Percentiles rank a stretch among this genome's conserved stretches.
Conservation (phyloP, 2,329 filamentous ascomycete genomes). For the Cytospora piceae region DNA sequence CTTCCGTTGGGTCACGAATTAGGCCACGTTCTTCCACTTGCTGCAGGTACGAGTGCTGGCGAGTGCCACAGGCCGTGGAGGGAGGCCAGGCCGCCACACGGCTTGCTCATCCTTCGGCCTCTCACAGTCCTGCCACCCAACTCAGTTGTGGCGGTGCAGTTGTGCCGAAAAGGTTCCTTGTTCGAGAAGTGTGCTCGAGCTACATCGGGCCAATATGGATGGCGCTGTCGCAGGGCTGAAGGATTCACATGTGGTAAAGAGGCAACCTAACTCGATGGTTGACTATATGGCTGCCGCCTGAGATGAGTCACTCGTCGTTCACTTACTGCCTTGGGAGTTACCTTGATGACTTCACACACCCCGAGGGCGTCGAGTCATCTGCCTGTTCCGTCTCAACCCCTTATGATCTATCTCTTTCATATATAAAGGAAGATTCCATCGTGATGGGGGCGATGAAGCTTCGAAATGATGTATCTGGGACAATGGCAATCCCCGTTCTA, state of each 20-base stretch:
- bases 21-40: conserved; percentile 12
- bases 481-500: background rate
- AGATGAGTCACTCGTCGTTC: background rate
- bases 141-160: background rate
- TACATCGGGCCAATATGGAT: background rate
- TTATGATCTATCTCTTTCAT: background rate
- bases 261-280: no score
- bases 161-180: background rate
- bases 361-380: background rate
- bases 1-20: conserved; percentile 12
- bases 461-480: background rate
- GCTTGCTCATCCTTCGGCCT: background rate
- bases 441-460: background rate
- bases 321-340: background rate
- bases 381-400: background rate
- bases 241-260: background rate
- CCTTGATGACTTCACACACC: background rate
- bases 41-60: conserved; percentile 14
- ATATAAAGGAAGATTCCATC: background rate
- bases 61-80: conserved; percentile 7
- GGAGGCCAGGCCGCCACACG: conserved; percentile 10
- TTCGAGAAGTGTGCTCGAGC: background rate
- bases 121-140: background rate
- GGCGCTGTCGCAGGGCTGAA: background rate
- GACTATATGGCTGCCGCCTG: background rate